Evolutionary conservation across 257 asterid genomes (phyloP).

Genomic region (Dorcoceras hygrometricum): DNA sequence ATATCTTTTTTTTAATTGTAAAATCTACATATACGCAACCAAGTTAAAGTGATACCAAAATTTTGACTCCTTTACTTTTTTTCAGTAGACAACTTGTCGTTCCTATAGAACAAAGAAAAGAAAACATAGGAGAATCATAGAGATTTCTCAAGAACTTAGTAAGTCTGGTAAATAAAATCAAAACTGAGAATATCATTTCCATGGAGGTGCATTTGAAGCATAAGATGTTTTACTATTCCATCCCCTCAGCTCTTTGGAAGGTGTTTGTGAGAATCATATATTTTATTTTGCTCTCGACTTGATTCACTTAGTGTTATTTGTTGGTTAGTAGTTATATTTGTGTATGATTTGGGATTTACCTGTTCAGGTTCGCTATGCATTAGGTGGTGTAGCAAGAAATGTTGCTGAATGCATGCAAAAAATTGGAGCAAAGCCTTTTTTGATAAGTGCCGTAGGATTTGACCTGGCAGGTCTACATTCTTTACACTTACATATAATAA

Average conservation of each 20-base stretch:
- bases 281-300: background rate
- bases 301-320: background rate
- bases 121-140: background rate
- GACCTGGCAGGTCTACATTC: conserved; percentile 76
- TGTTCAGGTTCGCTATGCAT: conserved; percentile 62
- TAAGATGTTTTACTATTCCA: background rate
- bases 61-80: no score
- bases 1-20: no score
- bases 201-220: background rate
- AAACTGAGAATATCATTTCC: background rate
- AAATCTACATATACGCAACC: no score
- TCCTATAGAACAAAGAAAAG: background rate
- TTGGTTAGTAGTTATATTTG: background rate
- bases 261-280: background rate
- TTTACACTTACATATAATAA: conserved; percentile 1
- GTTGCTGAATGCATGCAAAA: conserved; percentile 94
- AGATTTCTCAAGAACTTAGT: background rate
- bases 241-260: background rate
- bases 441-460: conserved; percentile 84
- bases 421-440: conserved; percentile 77
- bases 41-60: no score
- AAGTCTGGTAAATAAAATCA: background rate
- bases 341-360: conserved; percentile 5
- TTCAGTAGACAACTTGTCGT: background rate
- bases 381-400: conserved; percentile 96